Conservation (phyloP, 2,329 filamentous ascomycete species). For the Alternaria burnsii region DNA sequence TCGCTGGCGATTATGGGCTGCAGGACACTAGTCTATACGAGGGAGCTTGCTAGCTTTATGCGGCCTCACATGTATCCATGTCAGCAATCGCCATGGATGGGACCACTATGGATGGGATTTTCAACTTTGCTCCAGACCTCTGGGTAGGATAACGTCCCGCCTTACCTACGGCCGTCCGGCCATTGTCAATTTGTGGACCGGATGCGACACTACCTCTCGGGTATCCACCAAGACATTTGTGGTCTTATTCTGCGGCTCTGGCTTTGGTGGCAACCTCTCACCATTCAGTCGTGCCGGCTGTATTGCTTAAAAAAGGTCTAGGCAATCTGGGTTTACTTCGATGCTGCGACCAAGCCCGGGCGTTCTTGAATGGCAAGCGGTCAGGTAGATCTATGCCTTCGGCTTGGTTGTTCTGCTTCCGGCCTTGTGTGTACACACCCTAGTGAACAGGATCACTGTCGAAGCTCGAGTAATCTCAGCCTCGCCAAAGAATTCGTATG, state of each 20-base stretch:
- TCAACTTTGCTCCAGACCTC: constrained; percentile 32
- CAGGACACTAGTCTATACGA: constrained; percentile 24
- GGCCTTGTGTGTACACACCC: constrained; percentile 33
- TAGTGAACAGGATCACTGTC: constrained; percentile 35
- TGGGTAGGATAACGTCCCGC: constrained; percentile 23
- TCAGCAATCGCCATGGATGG: constrained; percentile 37
- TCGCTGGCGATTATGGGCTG: constrained; percentile 23
- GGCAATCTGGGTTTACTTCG: constrained; percentile 26
- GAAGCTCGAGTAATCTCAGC: constrained; percentile 37
- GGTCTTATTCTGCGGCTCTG: constrained; percentile 29
- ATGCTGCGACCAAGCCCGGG: constrained; percentile 25
- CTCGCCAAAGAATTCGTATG: constrained; percentile 33
- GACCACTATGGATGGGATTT: constrained; percentile 27
- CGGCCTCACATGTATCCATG: constrained; percentile 30
- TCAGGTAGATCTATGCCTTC: constrained; percentile 26
- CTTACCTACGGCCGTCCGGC: constrained; percentile 21
- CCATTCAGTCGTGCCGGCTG: constrained; percentile 25
- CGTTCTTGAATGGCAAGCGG: constrained; percentile 17
- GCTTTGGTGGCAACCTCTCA: constrained; percentile 20
- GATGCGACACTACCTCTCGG: constrained; percentile 36
- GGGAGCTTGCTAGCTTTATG: constrained; percentile 37
- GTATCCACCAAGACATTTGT: constrained; percentile 26
- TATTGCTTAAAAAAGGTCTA: constrained; percentile 29
- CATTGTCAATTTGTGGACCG: constrained; percentile 30
- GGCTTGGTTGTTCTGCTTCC: constrained; percentile 34